Evolutionary conservation across 768 basidiomycete genomes (phyloP).

Genomic region (Naganishia friedmannii): DNA sequence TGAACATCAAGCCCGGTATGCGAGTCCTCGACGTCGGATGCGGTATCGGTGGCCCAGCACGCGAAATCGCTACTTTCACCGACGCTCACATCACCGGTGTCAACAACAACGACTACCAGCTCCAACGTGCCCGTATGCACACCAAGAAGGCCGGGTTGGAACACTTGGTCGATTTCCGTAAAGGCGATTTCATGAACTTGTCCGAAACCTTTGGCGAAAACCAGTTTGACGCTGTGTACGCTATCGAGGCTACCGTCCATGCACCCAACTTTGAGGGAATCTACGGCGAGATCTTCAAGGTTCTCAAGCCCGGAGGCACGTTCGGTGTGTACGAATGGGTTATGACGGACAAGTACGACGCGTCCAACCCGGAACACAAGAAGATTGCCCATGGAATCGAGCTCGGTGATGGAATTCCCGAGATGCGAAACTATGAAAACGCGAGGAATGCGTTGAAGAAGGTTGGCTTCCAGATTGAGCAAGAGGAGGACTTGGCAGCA

Average conservation of each 20-base stretch:
- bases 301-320: slow-evolving; percentile 94
- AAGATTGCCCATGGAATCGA: slow-evolving; percentile 86
- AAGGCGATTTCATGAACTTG: slow-evolving; percentile 97
- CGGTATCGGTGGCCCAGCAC: slow-evolving; percentile 94
- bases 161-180: slow-evolving; percentile 73
- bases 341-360: slow-evolving; percentile 97
- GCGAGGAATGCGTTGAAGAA: slow-evolving; percentile 72
- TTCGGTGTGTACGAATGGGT: slow-evolving; percentile 99
- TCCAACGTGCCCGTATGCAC: slow-evolving; percentile 78
- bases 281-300: slow-evolving; percentile 85
- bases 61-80: slow-evolving; percentile 87
- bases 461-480: slow-evolving; percentile 82
- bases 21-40: slow-evolving; percentile 96
- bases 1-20: slow-evolving; percentile 83
- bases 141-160: slow-evolving; percentile 72
- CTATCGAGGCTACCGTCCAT: slow-evolving; percentile 96
- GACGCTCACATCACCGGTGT: slow-evolving; percentile 79
- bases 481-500: slow-evolving; percentile 91
- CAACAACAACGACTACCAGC: slow-evolving; percentile 96
- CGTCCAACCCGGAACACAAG: slow-evolving; percentile 76
- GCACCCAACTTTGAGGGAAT: slow-evolving; percentile 94
- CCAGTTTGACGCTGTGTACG: slow-evolving; percentile 93
- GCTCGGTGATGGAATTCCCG: slow-evolving; percentile 92
- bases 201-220: slow-evolving; percentile 85
- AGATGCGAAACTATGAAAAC: slow-evolving; percentile 76